Base-by-base conservation (phyloP, 2,329 filamentous ascomycete species). In the Diplodia mutila region DNA sequence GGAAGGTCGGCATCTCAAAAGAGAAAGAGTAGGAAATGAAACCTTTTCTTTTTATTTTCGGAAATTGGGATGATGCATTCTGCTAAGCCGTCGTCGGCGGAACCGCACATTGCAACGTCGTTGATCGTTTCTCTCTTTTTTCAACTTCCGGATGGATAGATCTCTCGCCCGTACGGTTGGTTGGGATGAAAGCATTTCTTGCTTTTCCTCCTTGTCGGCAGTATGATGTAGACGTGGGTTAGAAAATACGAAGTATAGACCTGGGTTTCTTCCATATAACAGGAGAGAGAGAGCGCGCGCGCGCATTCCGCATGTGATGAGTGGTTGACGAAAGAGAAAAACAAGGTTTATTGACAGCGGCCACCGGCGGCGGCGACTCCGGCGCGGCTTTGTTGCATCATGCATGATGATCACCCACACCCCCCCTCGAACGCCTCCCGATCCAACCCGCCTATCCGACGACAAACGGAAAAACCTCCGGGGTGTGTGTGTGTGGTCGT, bases 221-320 rank as follows among this genome's bases (percentile, higher is more conserved):
- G n/a, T n/a, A n/a, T n/a, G 3, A 34, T 11, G n/a, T 12, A 55
- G 29, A 21, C 18, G 21, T 29, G 27, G 55, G 34, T 16, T 8
- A 32, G 29, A 61, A 16, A n/a, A 61, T 48, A 48, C 55, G 16
- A 48, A 48, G 11, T 61, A 61, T 61, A 61, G 55, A 61, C 55
- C 8, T 46, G 55, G 55, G 27, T 5, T 29, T 61, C 14, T 23
- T n/a, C 42, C 29, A 32, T 32, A 27, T 32, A 48, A 32, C 21
- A 32, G 18, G 29, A n/a, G 23, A 48, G 23, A n/a, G n/a, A n/a
- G n/a, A n/a, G n/a, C n/a, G n/a, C n/a, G n/a, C n/a, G n/a, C n/a
- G n/a, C n/a, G n/a, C n/a, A n/a, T n/a, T n/a, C 12, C 5, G 37
- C 14, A 21, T 57, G 54, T 27, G 46, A 32, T 37, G 21, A 29